phyloP scores from a whole-genome alignment of 2,329 filamentous ascomycete genomes.

The Claviceps sp. region DNA sequence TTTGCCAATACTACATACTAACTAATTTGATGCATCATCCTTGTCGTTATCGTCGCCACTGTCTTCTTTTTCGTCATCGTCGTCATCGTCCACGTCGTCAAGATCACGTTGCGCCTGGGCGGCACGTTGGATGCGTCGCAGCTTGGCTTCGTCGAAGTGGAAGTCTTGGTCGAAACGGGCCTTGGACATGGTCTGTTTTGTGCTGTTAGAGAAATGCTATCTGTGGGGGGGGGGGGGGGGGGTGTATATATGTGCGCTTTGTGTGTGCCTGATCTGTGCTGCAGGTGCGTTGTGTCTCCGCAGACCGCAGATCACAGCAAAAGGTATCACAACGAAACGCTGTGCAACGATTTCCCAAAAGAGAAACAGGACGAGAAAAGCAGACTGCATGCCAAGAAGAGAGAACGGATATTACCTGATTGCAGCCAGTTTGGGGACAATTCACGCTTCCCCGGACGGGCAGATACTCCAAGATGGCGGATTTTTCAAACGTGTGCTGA shows the following conservation, averaged over 20 bases:
- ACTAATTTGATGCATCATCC: too few species aligned
- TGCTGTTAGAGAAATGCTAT: neutral
- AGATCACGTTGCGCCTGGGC: constrained; percentile 25
- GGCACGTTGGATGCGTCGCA: constrained; percentile 44
- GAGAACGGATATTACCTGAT: constrained; percentile 29
- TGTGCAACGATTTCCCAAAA: neutral
- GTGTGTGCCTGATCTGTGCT: neutral
- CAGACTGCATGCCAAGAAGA: neutral
- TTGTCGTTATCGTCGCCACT: too few species aligned
- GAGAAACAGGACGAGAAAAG: too few species aligned
- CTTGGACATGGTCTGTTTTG: constrained; percentile 30
- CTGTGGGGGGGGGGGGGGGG: neutral
- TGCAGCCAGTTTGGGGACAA: constrained; percentile 55
- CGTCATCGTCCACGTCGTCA: constrained; percentile 25
- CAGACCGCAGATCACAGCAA: neutral
- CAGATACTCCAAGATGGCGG: constrained; percentile 45
- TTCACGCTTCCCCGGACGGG: constrained; percentile 28
- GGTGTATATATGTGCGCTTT: neutral
- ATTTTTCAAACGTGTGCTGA: constrained; percentile 59
- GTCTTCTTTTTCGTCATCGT: constrained; percentile 4
- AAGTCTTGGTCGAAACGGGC: constrained; percentile 32
- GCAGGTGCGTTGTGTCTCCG: neutral
- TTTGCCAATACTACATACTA: too few species aligned
- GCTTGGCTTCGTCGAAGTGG: constrained; percentile 39
- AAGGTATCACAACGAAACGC: neutral